phyloP scores from a whole-genome alignment of 192 early-diverging fungal species.

The Umbelopsis sp. region DNA sequence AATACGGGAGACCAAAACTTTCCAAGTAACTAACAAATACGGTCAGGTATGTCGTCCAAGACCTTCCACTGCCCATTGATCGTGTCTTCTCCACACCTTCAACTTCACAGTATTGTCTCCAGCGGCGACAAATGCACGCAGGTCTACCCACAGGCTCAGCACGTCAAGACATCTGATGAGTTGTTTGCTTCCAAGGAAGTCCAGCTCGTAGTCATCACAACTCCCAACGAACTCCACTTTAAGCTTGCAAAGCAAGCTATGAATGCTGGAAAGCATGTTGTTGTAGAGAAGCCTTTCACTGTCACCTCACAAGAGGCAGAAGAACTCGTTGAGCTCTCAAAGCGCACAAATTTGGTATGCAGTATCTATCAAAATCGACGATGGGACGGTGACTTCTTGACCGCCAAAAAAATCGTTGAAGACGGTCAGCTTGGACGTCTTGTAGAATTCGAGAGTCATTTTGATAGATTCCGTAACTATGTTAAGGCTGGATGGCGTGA shows the following conservation, averaged over 20 bases:
- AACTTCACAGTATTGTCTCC: constrained; percentile 51
- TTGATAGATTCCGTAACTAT: constrained; percentile 73
- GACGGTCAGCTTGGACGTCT: constrained; percentile 62
- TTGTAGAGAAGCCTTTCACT: constrained; percentile 83
- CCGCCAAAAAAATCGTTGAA: constrained; percentile 62
- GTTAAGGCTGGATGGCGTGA: constrained; percentile 78
- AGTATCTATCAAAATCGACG: constrained; percentile 80
- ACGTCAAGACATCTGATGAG: constrained; percentile 54
- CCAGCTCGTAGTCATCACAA: constrained; percentile 74
- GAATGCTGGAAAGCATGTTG: constrained; percentile 68
- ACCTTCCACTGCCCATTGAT: constrained; percentile 71
- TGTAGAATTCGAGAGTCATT: constrained; percentile 73
- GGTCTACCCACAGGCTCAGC: constrained; percentile 53
- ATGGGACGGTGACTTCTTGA: constrained; percentile 85
- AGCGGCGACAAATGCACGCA: constrained; percentile 22
- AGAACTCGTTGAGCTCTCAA: constrained; percentile 58
- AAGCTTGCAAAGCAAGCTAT: constrained; percentile 58
- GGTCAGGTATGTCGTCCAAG: constrained; percentile 40
- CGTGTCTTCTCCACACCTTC: constrained; percentile 48
- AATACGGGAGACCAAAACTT: background rate
- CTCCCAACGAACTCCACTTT: constrained; percentile 70
- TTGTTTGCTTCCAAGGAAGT: constrained; percentile 56
- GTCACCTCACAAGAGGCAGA: constrained; percentile 63
- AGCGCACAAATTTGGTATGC: constrained; percentile 57
- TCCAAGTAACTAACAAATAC: background rate